phyloP scores from a whole-genome alignment of 192 early-diverging fungal genomes.

The Coemansia guatemalensis region DNA sequence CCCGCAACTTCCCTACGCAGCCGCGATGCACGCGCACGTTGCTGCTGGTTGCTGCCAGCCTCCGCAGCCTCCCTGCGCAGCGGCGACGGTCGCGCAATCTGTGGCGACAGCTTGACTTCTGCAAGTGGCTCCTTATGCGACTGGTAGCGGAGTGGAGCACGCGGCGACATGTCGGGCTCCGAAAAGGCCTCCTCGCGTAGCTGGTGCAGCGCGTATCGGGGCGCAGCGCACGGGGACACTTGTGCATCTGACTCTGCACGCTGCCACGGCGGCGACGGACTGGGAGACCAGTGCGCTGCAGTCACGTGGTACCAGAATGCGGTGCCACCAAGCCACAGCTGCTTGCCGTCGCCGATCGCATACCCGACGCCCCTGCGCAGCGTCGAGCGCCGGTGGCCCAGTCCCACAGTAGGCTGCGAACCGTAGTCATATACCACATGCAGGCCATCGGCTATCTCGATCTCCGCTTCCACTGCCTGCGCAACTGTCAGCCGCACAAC shows the following conservation, averaged over 20 bases:
- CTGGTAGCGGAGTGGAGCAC: too few relatives aligned
- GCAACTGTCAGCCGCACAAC: too few relatives aligned
- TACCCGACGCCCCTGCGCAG: conserved; percentile 14
- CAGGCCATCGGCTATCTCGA: conserved; percentile 27
- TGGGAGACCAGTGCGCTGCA: conserved; percentile 8
- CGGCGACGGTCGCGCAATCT: too few relatives aligned
- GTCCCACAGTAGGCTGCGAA: conserved; percentile 9
- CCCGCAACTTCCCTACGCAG: too few relatives aligned
- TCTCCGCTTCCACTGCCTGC: conserved; percentile 1
- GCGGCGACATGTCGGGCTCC: too few relatives aligned
- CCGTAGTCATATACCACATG: conserved; percentile 17
- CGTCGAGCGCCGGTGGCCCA: conserved; percentile 22
- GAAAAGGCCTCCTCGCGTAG: too few relatives aligned
- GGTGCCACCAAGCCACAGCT: conserved; percentile 21
- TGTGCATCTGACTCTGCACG: neutral
- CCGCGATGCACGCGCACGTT: too few relatives aligned
- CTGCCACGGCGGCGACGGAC: conserved; percentile 44
- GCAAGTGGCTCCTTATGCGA: too few relatives aligned
- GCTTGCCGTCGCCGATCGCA: conserved; percentile 38
- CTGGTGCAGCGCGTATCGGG: neutral
- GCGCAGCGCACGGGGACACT: neutral
- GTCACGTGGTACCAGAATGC: conserved; percentile 41
- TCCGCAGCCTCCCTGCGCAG: too few relatives aligned
- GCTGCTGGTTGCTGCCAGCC: too few relatives aligned
- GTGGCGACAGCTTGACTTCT: too few relatives aligned